Evolutionary conservation across 2,329 filamentous ascomycete genomes (phyloP), one percentile per base, ranked within the genome.

Genomic region (Thelonectria olida): DNA sequence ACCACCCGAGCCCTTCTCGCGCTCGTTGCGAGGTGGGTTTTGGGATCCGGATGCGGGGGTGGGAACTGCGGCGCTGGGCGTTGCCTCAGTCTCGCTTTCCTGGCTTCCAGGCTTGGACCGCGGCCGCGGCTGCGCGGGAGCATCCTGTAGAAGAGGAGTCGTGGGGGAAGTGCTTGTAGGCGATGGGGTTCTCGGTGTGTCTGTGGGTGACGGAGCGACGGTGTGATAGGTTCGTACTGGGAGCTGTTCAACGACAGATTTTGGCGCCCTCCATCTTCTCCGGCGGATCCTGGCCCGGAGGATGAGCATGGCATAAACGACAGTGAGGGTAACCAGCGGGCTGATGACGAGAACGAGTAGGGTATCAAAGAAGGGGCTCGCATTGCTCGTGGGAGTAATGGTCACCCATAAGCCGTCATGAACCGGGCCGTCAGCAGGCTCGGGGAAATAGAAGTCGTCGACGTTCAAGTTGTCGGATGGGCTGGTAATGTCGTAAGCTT

Each of bases 151-250:
- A 27, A 97, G 81, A 7, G 95, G 94, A 4, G 93, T 96, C 1
- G 91, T 92, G 1, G 90, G 89, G 4, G 90, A 93, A 2, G 88
- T 84, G 64, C 84, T 85, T 12, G 82, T 83, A 0, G 89, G 88
- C 19, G 88, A 92, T 5, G 90, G 82, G 3, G 88, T 74, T 51
- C 89, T 73, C 62, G 86, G 69, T 72, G 86, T 79, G 76, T 87
- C 76, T 51, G 64, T 73, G 1, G 88, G 87, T 2, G 87, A 85
- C 10, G 84, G 82, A 2, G 86, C 81, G 34, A 97, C 92, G 0
- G 94, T 97, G 71, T 97, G 94, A 73, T 97, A 99, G 0, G 94
- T 98, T 61, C 95, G 89, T 13, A 99, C 93, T 2, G 96, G 96
- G n/a, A 99, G 85, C 60, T 92, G 90, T 69, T 97, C 94, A 17